Base-by-base conservation (phyloP, 2,329 filamentous ascomycete genomes). In the Fusarium nematophilum region DNA sequence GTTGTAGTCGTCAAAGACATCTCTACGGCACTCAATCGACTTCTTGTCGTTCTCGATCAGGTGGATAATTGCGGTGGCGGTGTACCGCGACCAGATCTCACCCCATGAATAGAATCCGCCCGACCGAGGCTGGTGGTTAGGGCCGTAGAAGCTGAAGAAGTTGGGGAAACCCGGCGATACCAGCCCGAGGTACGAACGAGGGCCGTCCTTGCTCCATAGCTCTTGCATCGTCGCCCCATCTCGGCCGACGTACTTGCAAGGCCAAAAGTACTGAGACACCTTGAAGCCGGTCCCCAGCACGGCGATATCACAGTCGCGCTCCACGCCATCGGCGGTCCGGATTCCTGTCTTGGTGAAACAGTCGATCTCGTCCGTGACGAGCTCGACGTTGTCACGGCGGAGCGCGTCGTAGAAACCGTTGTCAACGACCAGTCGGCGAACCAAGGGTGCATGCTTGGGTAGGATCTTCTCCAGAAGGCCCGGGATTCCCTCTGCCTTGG, bases 41-140 rank as follows among this genome's bases (percentile, higher is more conserved):
- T 39, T 55, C 3, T 55, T 55, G 26, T 31, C 31, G 8, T 45
- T 55, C 45, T 55, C 52, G 3, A 55, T 50, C 14, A 50, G 5
- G 15, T 55, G 31, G 13, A 50, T 11, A 17, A 55, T 26, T 3
- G 31, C 17, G 4, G 25, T 17, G 9, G 33, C 39, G 11, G 39
- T 50, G 17, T 55, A 55, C 6, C 52, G 45, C 7, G 39, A 44
- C 52, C 52, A 50, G 11, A 55, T 55, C 31, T 55, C 52, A 9
- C 30, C 52, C 52, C 52, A 55, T 2, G 52, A 55, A 10, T 55
- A 50, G 23, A 55, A 55, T 3, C 52, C 52, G 2, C 52, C 52
- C 1, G 52, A 44, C 2, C 52, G 44, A 15, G 52, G 52, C 21
- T 55, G 52, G 14, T 55, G 50, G 27, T 53, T 53, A 1, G 50